Percentiles rank a stretch among this genome's conserved stretches.
These are phyloP conservation scores for Teratosphaeria destructans DNA, from an alignment of 2,329 filamentous ascomycete genomes.

Conservation along the genomic window DNA sequence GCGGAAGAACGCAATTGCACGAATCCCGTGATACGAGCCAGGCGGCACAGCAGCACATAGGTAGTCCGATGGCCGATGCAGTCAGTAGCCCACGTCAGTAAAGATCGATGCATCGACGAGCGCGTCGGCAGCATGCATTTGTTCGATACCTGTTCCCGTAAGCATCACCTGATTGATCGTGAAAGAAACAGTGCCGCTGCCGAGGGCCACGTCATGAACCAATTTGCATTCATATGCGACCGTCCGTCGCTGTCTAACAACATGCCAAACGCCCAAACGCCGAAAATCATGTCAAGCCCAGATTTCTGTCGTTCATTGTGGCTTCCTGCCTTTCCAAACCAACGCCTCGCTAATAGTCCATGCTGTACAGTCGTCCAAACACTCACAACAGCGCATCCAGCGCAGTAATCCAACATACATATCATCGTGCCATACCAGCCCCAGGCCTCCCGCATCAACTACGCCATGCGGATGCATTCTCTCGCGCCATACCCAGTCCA, in stretches of 20 bases:
- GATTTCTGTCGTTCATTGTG: not conserved
- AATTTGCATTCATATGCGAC: not conserved
- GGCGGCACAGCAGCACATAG: slow-evolving; percentile 1
- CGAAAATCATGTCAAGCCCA: not conserved
- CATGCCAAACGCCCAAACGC: not conserved
- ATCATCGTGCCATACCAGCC: not conserved
- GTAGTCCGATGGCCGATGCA: not conserved
- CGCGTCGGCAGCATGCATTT: too few species aligned
- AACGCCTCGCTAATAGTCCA: not conserved
- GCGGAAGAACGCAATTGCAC: slow-evolving; percentile 9
- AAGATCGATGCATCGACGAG: too few species aligned
- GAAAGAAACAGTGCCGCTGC: not conserved
- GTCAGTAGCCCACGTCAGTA: not conserved
- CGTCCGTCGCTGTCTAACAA: not conserved
- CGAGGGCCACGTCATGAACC: not conserved
- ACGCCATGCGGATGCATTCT: not conserved
- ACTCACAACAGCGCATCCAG: not conserved
- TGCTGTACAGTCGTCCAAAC: not conserved
- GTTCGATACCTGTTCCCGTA: too few species aligned
- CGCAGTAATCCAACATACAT: not conserved
- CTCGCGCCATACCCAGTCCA: too few species aligned
- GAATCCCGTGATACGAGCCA: slow-evolving; percentile 8
- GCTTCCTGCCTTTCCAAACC: not conserved
- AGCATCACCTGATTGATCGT: too few species aligned
- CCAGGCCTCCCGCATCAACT: not conserved